Evolutionary conservation across 257 asterid genomes (phyloP).

Genomic region (Plantago ovata): DNA sequence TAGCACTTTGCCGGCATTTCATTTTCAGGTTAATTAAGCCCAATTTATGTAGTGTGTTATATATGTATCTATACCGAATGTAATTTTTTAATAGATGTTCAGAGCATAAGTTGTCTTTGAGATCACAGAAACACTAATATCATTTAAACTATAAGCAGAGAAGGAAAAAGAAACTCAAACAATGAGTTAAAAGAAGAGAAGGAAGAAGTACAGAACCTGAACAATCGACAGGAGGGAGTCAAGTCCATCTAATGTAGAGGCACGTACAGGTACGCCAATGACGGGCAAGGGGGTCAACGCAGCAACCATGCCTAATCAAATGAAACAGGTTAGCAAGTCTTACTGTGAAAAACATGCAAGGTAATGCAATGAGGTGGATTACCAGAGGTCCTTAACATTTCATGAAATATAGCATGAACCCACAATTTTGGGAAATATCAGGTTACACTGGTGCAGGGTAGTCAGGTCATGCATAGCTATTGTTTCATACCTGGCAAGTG

Average conservation of each 20-base stretch:
- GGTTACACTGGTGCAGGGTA: background rate
- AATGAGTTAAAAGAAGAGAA: background rate
- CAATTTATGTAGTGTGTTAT: too few species aligned
- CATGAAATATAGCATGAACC: background rate
- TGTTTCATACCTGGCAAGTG: constrained; percentile 76
- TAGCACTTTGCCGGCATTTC: background rate
- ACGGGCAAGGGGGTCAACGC: constrained; percentile 96
- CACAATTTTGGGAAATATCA: background rate
- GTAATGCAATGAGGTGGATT: background rate
- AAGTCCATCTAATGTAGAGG: constrained; percentile 84
- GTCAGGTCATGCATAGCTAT: too few species aligned
- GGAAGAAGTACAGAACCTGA: constrained; percentile 48
- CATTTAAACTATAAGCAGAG: too few species aligned
- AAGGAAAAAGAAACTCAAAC: background rate
- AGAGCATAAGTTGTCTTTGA: too few species aligned
- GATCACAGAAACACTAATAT: too few species aligned
- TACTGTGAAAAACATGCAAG: background rate
- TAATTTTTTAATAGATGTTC: too few species aligned
- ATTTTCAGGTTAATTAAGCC: too few species aligned
- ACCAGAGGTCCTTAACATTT: background rate
- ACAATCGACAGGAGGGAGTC: constrained; percentile 94
- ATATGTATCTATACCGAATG: too few species aligned
- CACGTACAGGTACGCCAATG: constrained; percentile 97
- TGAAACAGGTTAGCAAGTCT: constrained; percentile 11
- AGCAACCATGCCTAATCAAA: constrained; percentile 87